phyloP scores from a whole-genome alignment of 1,139 yeast genomes.

The Diutina siamensis region DNA sequence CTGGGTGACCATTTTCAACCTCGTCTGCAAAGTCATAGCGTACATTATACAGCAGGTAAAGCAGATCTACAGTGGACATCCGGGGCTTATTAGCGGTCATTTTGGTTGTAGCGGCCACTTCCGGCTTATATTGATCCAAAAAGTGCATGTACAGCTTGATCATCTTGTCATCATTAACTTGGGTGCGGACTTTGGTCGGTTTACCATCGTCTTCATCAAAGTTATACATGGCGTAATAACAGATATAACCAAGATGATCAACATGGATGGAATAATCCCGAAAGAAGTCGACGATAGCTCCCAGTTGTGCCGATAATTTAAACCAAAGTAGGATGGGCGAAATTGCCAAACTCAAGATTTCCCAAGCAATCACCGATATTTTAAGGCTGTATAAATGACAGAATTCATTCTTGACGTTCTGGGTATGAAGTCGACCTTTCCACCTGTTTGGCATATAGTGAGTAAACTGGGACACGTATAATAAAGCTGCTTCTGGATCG shows the following conservation, averaged over 20 bases:
- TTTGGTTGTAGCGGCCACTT: neutral
- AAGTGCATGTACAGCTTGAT: constrained; percentile 81
- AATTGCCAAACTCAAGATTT: constrained; percentile 65
- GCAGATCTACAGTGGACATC: neutral
- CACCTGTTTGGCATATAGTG: constrained; percentile 83
- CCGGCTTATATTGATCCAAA: constrained; percentile 51
- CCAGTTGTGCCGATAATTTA: constrained; percentile 61
- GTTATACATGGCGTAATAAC: constrained; percentile 88
- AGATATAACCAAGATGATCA: constrained; percentile 90
- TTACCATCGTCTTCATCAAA: constrained; percentile 45
- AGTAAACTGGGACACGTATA: constrained; percentile 72
- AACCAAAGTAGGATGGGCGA: constrained; percentile 87
- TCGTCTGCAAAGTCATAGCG: neutral
- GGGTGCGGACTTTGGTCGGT: neutral
- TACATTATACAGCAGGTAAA: constrained; percentile 5
- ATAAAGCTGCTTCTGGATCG: constrained; percentile 80
- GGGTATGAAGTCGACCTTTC: constrained; percentile 78
- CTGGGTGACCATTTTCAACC: neutral
- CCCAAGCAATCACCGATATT: constrained; percentile 61
- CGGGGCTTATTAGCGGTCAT: neutral
- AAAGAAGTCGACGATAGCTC: constrained; percentile 76
- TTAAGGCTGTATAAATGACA: constrained; percentile 67
- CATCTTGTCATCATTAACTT: constrained; percentile 66
- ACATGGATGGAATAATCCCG: constrained; percentile 82
- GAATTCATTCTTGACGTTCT: constrained; percentile 72